Base-by-base conservation (phyloP, 257 asterid species). In the Solanum acaule region DNA sequence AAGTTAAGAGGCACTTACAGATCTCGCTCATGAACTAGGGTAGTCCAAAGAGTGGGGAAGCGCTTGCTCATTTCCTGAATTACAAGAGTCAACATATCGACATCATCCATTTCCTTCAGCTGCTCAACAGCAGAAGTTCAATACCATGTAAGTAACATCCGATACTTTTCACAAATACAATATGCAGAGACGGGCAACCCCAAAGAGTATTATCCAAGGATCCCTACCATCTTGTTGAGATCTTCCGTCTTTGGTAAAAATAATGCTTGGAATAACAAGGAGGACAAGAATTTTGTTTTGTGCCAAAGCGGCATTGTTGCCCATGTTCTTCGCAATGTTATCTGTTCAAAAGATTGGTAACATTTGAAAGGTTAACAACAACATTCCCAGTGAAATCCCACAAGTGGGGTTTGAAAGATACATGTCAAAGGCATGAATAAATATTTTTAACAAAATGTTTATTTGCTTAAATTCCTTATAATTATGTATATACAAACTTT, bases 101-200 rank as follows among this genome's bases (percentile, higher is more conserved):
- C 93, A 84, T 96, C 98, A 90, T 96, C 98, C 99, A 97, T 95
- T 81, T 95, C 99, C 93, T 95, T 96, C 93, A 97, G 94, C 99
- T 97, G 96, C 75, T 91, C 68, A 91, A 86, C 70, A 22, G n/a
- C 92, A 90, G 75, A 86, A 42, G 88, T 44, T 42, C 61, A 86
- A 73, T 73, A 56, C 25, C 11, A 56, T 56, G 71, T 40, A 72
- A 84, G 40, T 22, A 42, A 34, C 59, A 59, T 79, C 40, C 87
- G 16, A 44, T 52, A 52, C 18, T 52, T 52, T 18, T 81, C 86
- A 81, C 67, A 81, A 49, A 49, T 46, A 40, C 29, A 29, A 81
- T 29, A 81, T 46, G 86, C 44, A 81, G 70, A 81, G 29, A 81
- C 20, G 18, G 42, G 42, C n/a, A 49, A 81, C 23, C 23, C 34